phyloP scores from a whole-genome alignment of 2,329 filamentous ascomycete genomes.

The Sporothrix euskadiensis region DNA sequence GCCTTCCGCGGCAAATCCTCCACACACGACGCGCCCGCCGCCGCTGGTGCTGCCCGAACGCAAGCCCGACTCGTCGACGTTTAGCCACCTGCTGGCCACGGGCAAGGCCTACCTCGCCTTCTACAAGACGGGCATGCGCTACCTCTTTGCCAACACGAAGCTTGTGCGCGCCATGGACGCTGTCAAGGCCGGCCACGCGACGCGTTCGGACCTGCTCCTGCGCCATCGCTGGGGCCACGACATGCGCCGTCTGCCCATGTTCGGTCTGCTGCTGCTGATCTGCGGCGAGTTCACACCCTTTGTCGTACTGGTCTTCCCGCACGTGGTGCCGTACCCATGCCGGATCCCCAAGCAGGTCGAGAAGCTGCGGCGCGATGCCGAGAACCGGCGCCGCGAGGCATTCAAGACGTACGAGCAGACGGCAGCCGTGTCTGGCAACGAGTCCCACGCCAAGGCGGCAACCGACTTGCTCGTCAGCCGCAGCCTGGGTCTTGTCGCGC shows the following conservation, averaged over 20 bases:
- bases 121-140: constrained; percentile 82
- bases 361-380: constrained; percentile 51
- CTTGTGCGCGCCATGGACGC: constrained; percentile 24
- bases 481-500: constrained; percentile 49
- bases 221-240: constrained; percentile 69
- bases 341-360: constrained; percentile 75
- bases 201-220: constrained; percentile 71
- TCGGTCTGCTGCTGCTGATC: constrained; percentile 71
- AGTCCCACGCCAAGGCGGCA: constrained; percentile 31
- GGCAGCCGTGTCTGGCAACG: neutral
- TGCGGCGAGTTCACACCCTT: constrained; percentile 87
- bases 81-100: constrained; percentile 58
- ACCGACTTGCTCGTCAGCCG: constrained; percentile 44
- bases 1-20: constrained; percentile 59
- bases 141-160: constrained; percentile 64
- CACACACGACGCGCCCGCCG: constrained; percentile 70
- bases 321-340: constrained; percentile 76
- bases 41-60: constrained; percentile 63
- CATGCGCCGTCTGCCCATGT: constrained; percentile 73
- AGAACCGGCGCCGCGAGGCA: constrained; percentile 53
- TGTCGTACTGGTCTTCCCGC: constrained; percentile 68
- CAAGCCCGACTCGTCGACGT: constrained; percentile 46
- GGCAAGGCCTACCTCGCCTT: constrained; percentile 79
- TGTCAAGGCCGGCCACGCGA: constrained; percentile 35
- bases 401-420: constrained; percentile 40